Conservation (phyloP, 176 grass and related monocot genomes). For the Carex scoparia region DNA sequence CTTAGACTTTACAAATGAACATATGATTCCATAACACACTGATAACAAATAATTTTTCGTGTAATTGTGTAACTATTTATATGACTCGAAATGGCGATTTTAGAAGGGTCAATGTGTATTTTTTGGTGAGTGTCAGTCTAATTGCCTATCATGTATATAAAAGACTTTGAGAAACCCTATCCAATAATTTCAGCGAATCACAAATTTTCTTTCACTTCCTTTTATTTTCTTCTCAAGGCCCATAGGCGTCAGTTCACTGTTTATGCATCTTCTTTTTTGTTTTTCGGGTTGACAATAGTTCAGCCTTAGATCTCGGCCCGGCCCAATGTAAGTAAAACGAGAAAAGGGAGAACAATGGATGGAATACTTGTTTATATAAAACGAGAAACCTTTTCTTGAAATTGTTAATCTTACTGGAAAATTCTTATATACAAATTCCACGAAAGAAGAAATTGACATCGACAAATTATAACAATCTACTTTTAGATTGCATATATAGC, state of each 20-base stretch:
- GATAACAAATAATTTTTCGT: too few relatives aligned
- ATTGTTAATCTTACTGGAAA: not conserved
- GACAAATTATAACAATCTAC: not conserved
- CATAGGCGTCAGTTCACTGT: not conserved
- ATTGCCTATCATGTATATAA: not conserved
- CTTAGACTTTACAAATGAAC: too few relatives aligned
- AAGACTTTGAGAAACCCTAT: not conserved
- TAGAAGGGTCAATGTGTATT: too few relatives aligned
- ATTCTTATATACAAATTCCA: constrained; percentile 14
- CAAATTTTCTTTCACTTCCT: not conserved
- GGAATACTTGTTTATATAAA: not conserved
- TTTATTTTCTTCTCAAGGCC: not conserved
- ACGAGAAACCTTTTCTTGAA: not conserved
- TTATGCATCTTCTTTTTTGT: not conserved
- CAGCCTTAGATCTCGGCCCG: not conserved
- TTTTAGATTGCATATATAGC: constrained; percentile 87
- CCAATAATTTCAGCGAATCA: not conserved
- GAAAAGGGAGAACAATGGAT: not conserved
- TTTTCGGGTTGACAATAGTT: not conserved
- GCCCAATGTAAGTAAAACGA: not conserved
- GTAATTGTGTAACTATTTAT: too few relatives aligned
- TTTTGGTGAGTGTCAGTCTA: too few relatives aligned
- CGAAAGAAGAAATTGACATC: not conserved
- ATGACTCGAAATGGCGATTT: too few relatives aligned
- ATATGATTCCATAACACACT: too few relatives aligned